Base-by-base conservation (phyloP, 352 stramenopile genomes). In the Pythium sukuiense region DNA sequence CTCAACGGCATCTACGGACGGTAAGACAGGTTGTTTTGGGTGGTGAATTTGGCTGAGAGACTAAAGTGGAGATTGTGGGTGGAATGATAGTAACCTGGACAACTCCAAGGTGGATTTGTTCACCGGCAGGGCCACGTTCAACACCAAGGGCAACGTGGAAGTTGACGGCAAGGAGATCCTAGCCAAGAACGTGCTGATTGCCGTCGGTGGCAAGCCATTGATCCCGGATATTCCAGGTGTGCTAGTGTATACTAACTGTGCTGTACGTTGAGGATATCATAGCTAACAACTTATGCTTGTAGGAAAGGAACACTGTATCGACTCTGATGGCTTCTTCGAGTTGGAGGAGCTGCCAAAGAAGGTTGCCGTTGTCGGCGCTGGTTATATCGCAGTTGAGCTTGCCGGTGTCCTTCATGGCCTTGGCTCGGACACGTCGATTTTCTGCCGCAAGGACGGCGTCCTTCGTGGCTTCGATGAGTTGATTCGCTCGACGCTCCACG, bases 301-400 rank as follows among this genome's bases (percentile, higher is more conserved):
- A 73, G 77, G 18, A 61, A 92, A 80, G 8, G 96, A 99, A 74
- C 81, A 98, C 69, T 85, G 80, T 56, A 99, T 99, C 69, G 91
- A 94, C 49, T 97, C 79, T 46, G 95, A 99, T 79, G 96, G 88
- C n/a, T 99, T 99, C 80, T 99, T 99, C 75, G 88, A 99, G 46
- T 76, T 99, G 37, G 85, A 98, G 65, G 67, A 78, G n/a, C 73
- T 93, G 67, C 98, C 98, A 1, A 82, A 91, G 53, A 97, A 96
- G 59, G 95, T 97, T 14, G 94, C 98, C 1, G 95, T 99, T 7
- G 85, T 99, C 9, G 97, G 98, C 48, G 97, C 93, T 7, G 98
- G 97, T 13, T 99, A 99, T 81, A 99, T 99, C 75, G 97, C 95
- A 20, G 94, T 99, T 2, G 97, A 99, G 85, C 73, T 99, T 35